Evolutionary conservation across 306 rosid genomes (phyloP), one percentile per base, ranked within the genome.

Genomic region (Neltuma alba): DNA sequence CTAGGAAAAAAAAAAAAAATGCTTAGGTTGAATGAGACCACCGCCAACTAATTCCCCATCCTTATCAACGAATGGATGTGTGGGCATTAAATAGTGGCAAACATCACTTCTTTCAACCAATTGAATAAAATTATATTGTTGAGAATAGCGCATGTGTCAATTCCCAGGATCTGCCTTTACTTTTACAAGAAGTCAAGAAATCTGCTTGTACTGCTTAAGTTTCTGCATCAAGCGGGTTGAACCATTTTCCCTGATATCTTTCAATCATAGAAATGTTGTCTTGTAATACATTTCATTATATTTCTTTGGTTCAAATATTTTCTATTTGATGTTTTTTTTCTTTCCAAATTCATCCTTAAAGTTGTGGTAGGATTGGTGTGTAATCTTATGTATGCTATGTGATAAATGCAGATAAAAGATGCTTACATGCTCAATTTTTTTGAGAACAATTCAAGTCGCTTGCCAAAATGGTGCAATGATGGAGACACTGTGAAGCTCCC

Each of bases 381-480:
- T 10, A 79, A 65, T 12, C 40, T 80, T 52, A 62, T 41, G 60
- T 55, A 41, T 81, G 64, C 76, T 41, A 73, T 1, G 7, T 54
- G 61, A 54, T 80, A 38, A 72, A 79, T 89, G 91, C 92, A 96
- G 99, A 91, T 96, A 70, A 96, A 88, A 83, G 98, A 96, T 82
- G 99, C 99, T 72, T 96, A 96, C 85, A 80, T 68, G 70, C 97
- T 96, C 81, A 96, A 96, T 20, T 87, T 93, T 81, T 96, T 87
- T 20, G 97, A 96, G 86, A 87, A 83, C 76, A 86, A 96, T 86
- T 86, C 91, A 20, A 90, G 94, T 83, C 96, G 90, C 70, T 87
- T 91, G 81, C 99, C 99, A 0, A 86, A 85, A 72, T 96, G 99
- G 99, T 96, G 99, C 91, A 89, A 93, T 37, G 93, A 89, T 20